A percentile compares a stretch with the other conserved stretches of the same genome.
Evolutionary conservation across 148 eudicot genomes (phyloP).

Genomic region (Beta vulgaris): DNA sequence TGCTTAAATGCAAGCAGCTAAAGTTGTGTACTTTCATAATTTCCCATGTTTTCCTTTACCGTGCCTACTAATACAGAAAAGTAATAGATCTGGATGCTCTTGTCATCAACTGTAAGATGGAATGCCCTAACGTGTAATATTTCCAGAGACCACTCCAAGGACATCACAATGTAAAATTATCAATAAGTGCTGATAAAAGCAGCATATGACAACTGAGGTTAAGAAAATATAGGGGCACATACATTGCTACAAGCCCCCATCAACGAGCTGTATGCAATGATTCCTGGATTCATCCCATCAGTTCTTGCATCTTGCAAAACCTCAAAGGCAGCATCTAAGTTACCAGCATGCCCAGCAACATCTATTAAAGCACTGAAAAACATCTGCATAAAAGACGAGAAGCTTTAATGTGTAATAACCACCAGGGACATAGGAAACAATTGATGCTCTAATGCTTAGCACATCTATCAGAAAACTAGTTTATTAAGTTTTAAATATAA

Average conservation of each 20-base stretch:
- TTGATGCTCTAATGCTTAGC: neutral
- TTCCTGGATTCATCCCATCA: conserved; percentile 62
- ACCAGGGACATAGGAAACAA: neutral
- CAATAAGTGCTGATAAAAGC: neutral
- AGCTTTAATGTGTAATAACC: conserved; percentile 12
- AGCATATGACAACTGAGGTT: neutral
- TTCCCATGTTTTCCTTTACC: neutral
- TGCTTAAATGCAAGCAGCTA: too few relatives aligned
- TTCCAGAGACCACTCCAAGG: neutral
- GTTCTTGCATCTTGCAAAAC: conserved; percentile 63
- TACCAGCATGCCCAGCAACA: conserved; percentile 94
- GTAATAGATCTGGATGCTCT: too few relatives aligned
- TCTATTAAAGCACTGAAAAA: conserved; percentile 92
- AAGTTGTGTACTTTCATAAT: neutral
- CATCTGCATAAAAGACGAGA: conserved; percentile 52
- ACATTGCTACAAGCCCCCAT: conserved; percentile 99
- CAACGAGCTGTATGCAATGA: conserved; percentile 82
- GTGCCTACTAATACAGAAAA: too few relatives aligned
- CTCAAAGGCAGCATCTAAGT: conserved; percentile 80
- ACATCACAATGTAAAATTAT: neutral
- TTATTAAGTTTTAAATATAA: too few relatives aligned
- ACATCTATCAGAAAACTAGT: neutral
- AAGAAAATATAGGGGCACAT: conserved; percentile 22
- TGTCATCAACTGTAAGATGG: neutral
- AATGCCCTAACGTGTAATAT: neutral